Conservation (phyloP, 176 grass and related monocot genomes). For the Sorghum bicolor region Sorghum_bicolor_NCBIv3 NC_012870.2:10838001-10838500, state of each 20-base stretch:
- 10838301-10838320: slow-evolving; percentile 94
- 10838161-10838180: slow-evolving; percentile 98
- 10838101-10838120: not conserved
- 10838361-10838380: slow-evolving; percentile 68
- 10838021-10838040: slow-evolving; percentile 19
- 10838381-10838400: slow-evolving; percentile 80
- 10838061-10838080: slow-evolving; percentile 28
- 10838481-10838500: slow-evolving; percentile 41
- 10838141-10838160: slow-evolving; percentile 94
- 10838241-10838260: slow-evolving; percentile 91
- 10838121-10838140: slow-evolving; percentile 96
- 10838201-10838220: slow-evolving; percentile 84
- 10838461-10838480: slow-evolving; percentile 97
- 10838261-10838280: slow-evolving; percentile 97
- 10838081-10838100: slow-evolving; percentile 5
- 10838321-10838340: slow-evolving; percentile 73
- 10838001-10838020: slow-evolving; percentile 74
- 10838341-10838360: slow-evolving; percentile 92
- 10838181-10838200: slow-evolving; percentile 99
- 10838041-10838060: slow-evolving; percentile 31
- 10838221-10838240: slow-evolving; percentile 82
- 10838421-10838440: slow-evolving; percentile 92
- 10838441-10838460: slow-evolving; percentile 87
- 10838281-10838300: slow-evolving; percentile 99
- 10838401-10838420: slow-evolving; percentile 97